Percentiles rank a stretch among this genome's conserved stretches.
phyloP scores from a whole-genome alignment of 345 rosid genomes.

The Sisymbrium altissimum region DNA sequence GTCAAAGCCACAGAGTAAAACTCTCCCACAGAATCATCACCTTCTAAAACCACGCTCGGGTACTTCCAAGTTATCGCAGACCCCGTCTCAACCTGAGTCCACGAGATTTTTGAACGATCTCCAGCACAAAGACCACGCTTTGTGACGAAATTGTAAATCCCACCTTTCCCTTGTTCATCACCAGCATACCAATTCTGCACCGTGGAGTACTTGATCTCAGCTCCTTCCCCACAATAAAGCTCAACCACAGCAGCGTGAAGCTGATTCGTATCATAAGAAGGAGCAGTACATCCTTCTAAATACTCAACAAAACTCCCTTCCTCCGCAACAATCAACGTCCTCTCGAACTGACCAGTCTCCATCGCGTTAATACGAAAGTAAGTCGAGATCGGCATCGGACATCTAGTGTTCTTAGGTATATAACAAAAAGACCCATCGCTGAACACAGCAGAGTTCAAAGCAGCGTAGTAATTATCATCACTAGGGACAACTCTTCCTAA shows the following conservation, averaged over 20 bases:
- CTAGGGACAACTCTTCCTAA: slow-evolving; percentile 81
- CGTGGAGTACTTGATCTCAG: slow-evolving; percentile 88
- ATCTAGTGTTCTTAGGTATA: slow-evolving; percentile 71
- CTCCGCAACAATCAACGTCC: slow-evolving; percentile 94
- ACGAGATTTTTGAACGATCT: slow-evolving; percentile 74
- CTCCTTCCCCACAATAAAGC: slow-evolving; percentile 70
- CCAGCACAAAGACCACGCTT: slow-evolving; percentile 94
- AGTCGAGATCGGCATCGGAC: slow-evolving; percentile 92
- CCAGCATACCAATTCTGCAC: slow-evolving; percentile 99
- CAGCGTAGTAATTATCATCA: slow-evolving; percentile 83
- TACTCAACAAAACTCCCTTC: slow-evolving; percentile 91
- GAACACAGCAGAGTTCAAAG: slow-evolving; percentile 88
- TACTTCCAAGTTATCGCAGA: slow-evolving; percentile 97
- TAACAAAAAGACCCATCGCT: slow-evolving; percentile 90
- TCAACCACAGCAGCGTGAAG: slow-evolving; percentile 98
- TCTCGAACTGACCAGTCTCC: slow-evolving; percentile 98
- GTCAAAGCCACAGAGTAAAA: slow-evolving; percentile 94
- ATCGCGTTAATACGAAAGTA: slow-evolving; percentile 78
- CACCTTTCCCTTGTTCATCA: slow-evolving; percentile 82
- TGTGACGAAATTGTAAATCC: slow-evolving; percentile 89
- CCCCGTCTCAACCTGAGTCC: slow-evolving; percentile 99
- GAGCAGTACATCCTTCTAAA: slow-evolving; percentile 93
- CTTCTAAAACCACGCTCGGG: slow-evolving; percentile 89
- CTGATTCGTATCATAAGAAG: slow-evolving; percentile 84
- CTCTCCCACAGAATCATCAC: slow-evolving; percentile 81